phyloP scores from a whole-genome alignment of 805 yeast species.

The Yamadazyma laniorum region DNA sequence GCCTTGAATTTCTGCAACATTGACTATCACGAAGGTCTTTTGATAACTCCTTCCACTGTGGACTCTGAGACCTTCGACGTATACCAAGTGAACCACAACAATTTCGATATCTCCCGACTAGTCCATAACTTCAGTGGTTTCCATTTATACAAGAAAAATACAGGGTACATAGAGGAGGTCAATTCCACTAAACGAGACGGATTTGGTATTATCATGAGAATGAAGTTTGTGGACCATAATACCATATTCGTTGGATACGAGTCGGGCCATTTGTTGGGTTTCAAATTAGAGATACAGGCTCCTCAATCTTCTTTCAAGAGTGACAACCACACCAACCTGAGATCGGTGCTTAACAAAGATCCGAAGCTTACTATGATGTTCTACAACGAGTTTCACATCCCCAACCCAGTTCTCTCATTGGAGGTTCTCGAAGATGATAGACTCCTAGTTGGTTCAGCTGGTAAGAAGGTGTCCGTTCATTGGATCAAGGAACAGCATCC shows the following conservation, averaged over 20 bases:
- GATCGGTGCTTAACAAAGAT: slow-evolving; percentile 24
- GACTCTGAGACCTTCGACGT: slow-evolving; percentile 66
- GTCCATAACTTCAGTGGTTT: slow-evolving; percentile 31
- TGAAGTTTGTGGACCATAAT: slow-evolving; percentile 35
- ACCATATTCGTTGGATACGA: slow-evolving; percentile 60
- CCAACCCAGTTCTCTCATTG: slow-evolving; percentile 55
- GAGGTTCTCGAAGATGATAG: slow-evolving; percentile 20
- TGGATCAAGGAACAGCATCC: neutral
- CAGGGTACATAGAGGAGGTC: slow-evolving; percentile 13
- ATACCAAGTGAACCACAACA: slow-evolving; percentile 35
- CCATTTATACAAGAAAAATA: slow-evolving; percentile 13
- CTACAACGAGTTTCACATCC: slow-evolving; percentile 39
- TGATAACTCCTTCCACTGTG: slow-evolving; percentile 62
- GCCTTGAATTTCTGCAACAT: slow-evolving; percentile 70
- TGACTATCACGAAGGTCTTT: slow-evolving; percentile 32
- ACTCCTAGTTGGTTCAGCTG: slow-evolving; percentile 48
- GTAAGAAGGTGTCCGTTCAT: slow-evolving; percentile 32
- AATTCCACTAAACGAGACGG: slow-evolving; percentile 21
- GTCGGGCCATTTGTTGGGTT: slow-evolving; percentile 55
- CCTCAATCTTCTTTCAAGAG: neutral
- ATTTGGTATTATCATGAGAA: slow-evolving; percentile 68
- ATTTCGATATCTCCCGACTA: slow-evolving; percentile 22
- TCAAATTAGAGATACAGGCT: slow-evolving; percentile 18
- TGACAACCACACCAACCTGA: neutral
- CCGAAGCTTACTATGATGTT: slow-evolving; percentile 19